A percentile compares a stretch with the other conserved stretches of the same genome.
Conservation (phyloP, 768 basidiomycete genomes). For the Mrakia frigida region DNA sequence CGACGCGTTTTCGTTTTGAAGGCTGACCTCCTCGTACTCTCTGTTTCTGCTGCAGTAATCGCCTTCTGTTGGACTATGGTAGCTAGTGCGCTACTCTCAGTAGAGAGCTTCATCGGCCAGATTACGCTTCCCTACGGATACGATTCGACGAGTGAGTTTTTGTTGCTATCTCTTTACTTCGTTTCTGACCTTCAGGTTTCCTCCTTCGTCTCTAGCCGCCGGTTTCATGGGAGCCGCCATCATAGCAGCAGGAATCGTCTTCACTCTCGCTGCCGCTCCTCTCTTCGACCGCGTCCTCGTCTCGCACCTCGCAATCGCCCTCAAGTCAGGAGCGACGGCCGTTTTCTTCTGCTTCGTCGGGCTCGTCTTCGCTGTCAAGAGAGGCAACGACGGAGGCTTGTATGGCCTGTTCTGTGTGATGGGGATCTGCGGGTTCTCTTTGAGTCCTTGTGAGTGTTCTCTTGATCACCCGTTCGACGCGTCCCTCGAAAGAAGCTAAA, state of each 20-base stretch:
- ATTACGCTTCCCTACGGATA: background rate
- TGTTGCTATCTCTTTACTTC: too few relatives aligned
- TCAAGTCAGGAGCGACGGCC: background rate
- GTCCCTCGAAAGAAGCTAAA: background rate
- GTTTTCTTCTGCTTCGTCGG: background rate
- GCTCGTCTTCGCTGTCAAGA: background rate
- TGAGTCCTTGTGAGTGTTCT: slow-evolving; percentile 2
- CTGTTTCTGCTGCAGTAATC: background rate
- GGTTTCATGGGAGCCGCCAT: slow-evolving; percentile 9
- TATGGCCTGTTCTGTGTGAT: background rate
- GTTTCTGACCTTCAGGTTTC: too few relatives aligned
- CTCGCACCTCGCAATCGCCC: background rate
- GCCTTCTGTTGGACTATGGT: background rate
- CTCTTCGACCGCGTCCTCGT: background rate
- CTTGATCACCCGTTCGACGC: background rate
- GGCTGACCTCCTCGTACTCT: background rate
- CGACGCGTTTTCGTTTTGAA: background rate
- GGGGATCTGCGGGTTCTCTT: background rate
- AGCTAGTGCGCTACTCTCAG: background rate
- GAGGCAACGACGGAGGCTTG: background rate
- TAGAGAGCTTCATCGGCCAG: background rate
- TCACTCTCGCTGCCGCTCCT: background rate
- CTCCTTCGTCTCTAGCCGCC: background rate
- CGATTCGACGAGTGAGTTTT: background rate
- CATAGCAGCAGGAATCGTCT: slow-evolving; percentile 1